Conservation (phyloP, 345 rosid species). For the Ceriops decandra region DNA sequence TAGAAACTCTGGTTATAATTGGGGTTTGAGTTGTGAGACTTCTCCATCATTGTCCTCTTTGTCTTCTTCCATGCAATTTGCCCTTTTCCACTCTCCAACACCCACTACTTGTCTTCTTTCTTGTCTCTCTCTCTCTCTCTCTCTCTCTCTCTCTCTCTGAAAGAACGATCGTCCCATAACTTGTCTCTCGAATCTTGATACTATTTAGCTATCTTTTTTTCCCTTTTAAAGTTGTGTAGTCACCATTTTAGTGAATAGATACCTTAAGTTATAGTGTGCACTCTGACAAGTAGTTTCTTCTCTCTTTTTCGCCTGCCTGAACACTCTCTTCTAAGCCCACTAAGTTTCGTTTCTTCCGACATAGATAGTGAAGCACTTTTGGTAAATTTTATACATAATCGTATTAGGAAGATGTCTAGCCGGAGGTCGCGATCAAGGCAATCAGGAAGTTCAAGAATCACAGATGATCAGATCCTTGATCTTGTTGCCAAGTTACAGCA, state of each 20-base stretch:
- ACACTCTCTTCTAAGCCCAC: not conserved
- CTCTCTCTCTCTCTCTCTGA: conserved; percentile 10
- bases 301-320: not conserved
- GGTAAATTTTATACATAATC: not conserved
- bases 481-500: conserved; percentile 81
- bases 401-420: conserved; percentile 54
- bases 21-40: no score
- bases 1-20: no score
- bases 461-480: conserved; percentile 87
- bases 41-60: not conserved
- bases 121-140: conserved; percentile 13
- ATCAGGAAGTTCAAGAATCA: conserved; percentile 64
- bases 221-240: not conserved
- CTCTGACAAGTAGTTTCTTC: not conserved
- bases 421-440: conserved; percentile 72
- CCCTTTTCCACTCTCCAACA: conserved; percentile 27
- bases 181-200: conserved; percentile 5
- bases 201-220: not conserved
- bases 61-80: conserved; percentile 49
- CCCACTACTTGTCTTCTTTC: conserved; percentile 22
- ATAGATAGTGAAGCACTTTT: not conserved
- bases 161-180: conserved; percentile 14
- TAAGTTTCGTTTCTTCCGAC: not conserved
- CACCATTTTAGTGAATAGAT: not conserved
- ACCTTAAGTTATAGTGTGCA: no score